phyloP scores from a whole-genome alignment of 257 asterid species.

The Parsonsia alboflavescens region DNA sequence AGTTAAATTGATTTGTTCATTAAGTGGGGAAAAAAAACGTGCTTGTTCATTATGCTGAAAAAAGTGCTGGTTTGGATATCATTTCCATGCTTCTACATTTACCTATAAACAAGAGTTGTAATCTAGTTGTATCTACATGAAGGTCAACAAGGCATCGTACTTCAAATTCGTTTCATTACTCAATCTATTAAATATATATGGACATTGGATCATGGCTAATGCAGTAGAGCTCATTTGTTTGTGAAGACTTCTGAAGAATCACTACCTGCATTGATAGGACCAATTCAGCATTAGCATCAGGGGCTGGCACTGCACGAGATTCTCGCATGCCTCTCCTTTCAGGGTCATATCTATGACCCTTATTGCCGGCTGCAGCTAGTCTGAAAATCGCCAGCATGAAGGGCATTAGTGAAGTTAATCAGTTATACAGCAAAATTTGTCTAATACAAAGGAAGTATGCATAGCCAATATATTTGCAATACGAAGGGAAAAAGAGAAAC shows the following conservation, averaged over 20 bases:
- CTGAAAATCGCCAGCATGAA: conserved; percentile 37
- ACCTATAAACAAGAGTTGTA: not conserved
- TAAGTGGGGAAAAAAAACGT: too few species aligned
- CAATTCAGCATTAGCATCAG: conserved; percentile 33
- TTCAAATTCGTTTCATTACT: not conserved
- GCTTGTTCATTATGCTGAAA: too few species aligned
- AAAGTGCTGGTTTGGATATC: not conserved
- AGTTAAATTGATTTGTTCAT: too few species aligned
- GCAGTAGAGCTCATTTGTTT: not conserved
- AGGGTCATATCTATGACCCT: conserved; percentile 21
- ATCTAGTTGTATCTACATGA: not conserved
- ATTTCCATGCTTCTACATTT: not conserved
- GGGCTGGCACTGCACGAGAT: conserved; percentile 32
- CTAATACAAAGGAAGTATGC: not conserved
- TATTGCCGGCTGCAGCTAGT: conserved; percentile 58
- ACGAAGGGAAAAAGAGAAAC: not conserved
- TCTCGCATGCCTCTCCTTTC: conserved; percentile 26
- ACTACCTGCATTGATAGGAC: conserved; percentile 26
- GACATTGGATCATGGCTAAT: not conserved
- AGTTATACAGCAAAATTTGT: not conserved
- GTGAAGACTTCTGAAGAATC: not conserved
- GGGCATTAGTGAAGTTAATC: conserved; percentile 1
- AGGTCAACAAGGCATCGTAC: not conserved
- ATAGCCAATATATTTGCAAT: not conserved
- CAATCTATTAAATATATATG: not conserved